Base-by-base conservation (phyloP, 1,284 basidiomycete genomes). In the Gomphus sp. region DNA sequence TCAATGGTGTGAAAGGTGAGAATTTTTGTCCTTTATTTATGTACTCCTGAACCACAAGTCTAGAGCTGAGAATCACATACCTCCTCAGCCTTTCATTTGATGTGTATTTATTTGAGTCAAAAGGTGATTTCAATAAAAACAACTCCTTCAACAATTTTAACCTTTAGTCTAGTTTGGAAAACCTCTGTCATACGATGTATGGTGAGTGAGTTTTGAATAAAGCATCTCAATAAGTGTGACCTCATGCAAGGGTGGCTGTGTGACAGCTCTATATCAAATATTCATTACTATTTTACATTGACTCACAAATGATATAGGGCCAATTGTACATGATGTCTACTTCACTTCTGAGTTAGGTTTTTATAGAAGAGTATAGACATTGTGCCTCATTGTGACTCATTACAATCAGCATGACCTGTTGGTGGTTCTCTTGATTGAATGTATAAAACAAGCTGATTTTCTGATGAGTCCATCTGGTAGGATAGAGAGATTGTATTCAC, bases 41-140 rank as follows among this genome's bases (percentile, higher is more conserved):
- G n/a, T n/a, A n/a, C n/a, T n/a, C n/a, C n/a, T n/a, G n/a, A n/a
- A n/a, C n/a, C n/a, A n/a, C n/a, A n/a, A n/a, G n/a, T n/a, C n/a
- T n/a, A n/a, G n/a, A n/a, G n/a, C n/a, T n/a, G n/a, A n/a, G n/a
- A n/a, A n/a, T n/a, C n/a, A n/a, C n/a, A n/a, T n/a, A n/a, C n/a
- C n/a, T n/a, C n/a, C n/a, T n/a, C n/a, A n/a, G n/a, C n/a, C n/a
- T n/a, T n/a, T n/a, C n/a, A n/a, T n/a, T 95, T 87, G 93, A 97
- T 75, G n/a, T 92, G 87, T 82, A 89, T 97, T 62, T 97, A 97
- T 69, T 82, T 97, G 22, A 87, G 91, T 5, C 93, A 96, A 71
- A 96, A 95, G 85, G 80, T 87, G 54, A 43, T 6, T 34, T 59
- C 10, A 4, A 34, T 61, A 37, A 31, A 16, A 41, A 41, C 49